Evolutionary conservation across 441 rosid genomes (phyloP).

Genomic region (Mallotus repandus): DNA sequence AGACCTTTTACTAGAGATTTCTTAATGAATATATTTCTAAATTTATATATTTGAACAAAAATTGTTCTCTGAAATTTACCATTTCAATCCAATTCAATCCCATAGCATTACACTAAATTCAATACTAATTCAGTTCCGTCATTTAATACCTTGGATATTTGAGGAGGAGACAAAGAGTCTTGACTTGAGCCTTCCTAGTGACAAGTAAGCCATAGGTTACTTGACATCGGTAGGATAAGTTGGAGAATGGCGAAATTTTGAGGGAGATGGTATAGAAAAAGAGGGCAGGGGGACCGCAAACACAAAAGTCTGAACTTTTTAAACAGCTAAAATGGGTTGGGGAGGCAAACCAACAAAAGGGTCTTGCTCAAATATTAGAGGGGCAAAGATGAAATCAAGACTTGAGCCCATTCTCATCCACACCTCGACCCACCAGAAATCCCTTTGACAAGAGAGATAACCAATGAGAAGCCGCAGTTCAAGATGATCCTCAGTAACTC

Average conservation of each 20-base stretch:
- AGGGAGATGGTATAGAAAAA: background rate
- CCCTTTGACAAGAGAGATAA: constrained; percentile 40
- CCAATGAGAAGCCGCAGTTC: constrained; percentile 47
- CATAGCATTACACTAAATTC: too few species aligned
- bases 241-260: background rate
- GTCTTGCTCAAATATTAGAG: constrained; percentile 12
- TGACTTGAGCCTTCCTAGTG: background rate
- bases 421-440: constrained; percentile 47
- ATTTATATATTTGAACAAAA: too few species aligned
- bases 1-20: too few species aligned
- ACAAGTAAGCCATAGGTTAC: background rate
- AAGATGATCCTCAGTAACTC: constrained; percentile 45
- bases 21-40: too few species aligned
- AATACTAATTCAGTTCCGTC: too few species aligned
- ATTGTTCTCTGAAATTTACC: too few species aligned
- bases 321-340: background rate
- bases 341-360: constrained; percentile 18
- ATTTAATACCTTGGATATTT: too few species aligned
- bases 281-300: constrained; percentile 8
- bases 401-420: constrained; percentile 25
- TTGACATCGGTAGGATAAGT: background rate
- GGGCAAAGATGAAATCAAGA: background rate
- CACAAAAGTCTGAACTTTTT: background rate
- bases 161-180: background rate
- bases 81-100: too few species aligned